phyloP scores from a whole-genome alignment of 2,329 filamentous ascomycete genomes.

The Stylonectria norvegica region DNA sequence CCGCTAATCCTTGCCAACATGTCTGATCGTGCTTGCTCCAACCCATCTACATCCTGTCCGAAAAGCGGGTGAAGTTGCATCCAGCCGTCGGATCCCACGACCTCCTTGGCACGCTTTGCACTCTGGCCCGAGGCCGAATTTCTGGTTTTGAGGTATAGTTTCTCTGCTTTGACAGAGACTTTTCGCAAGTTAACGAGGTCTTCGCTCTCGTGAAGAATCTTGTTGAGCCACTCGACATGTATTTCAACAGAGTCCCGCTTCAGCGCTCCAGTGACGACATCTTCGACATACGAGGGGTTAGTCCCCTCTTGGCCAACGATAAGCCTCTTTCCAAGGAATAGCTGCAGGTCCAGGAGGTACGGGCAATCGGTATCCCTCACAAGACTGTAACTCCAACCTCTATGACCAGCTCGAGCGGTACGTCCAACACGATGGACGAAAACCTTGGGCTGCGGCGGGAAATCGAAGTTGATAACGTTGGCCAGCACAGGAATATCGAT shows the following conservation, averaged over 20 bases:
- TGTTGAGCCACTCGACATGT: slow-evolving; percentile 79
- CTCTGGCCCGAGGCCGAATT: slow-evolving; percentile 89
- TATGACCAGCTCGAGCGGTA: slow-evolving; percentile 88
- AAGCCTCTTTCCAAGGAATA: slow-evolving; percentile 85
- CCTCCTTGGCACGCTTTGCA: slow-evolving; percentile 78
- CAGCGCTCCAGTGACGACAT: slow-evolving; percentile 78
- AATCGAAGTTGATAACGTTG: slow-evolving; percentile 99
- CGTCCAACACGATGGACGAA: slow-evolving; percentile 95
- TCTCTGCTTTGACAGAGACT: slow-evolving; percentile 85
- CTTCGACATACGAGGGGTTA: slow-evolving; percentile 69
- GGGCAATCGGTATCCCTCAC: slow-evolving; percentile 84
- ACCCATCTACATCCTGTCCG: slow-evolving; percentile 60
- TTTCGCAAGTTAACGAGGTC: slow-evolving; percentile 69
- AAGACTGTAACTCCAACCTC: slow-evolving; percentile 93
- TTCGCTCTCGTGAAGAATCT: slow-evolving; percentile 68
- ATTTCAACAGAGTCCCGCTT: slow-evolving; percentile 69
- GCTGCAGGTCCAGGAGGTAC: slow-evolving; percentile 88
- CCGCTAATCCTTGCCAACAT: slow-evolving; percentile 88
- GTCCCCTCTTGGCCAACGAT: slow-evolving; percentile 67
- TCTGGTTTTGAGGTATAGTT: slow-evolving; percentile 83
- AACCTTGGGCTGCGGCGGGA: slow-evolving; percentile 92
- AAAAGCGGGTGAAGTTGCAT: slow-evolving; percentile 78
- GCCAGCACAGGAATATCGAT: slow-evolving; percentile 95
- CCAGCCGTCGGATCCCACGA: slow-evolving; percentile 69
- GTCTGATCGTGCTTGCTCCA: slow-evolving; percentile 70